Evolutionary conservation across 1,284 basidiomycete genomes (phyloP).

Genomic region (Athelia psychrophila): DNA sequence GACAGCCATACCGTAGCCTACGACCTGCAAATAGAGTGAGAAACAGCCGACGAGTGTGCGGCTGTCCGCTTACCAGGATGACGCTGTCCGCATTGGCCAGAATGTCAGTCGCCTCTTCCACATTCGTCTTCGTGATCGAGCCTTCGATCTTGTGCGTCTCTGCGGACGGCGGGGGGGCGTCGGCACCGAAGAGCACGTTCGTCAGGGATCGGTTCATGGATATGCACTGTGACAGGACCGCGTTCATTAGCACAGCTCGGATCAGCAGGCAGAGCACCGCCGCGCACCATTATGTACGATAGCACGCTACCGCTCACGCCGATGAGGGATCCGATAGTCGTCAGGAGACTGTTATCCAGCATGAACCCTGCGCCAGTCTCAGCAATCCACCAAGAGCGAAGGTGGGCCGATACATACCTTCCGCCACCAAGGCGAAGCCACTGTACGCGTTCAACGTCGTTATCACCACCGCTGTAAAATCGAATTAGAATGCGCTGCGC

Average conservation of each 20-base stretch:
- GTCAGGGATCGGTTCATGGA: slow-evolving; percentile 83
- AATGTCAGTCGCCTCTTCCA: slow-evolving; percentile 78
- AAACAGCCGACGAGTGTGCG: not conserved
- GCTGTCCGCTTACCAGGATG: slow-evolving; percentile 54
- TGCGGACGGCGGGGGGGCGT: slow-evolving; percentile 50
- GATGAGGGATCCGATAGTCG: slow-evolving; percentile 79
- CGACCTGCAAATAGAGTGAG: slow-evolving; percentile 46
- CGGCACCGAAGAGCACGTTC: slow-evolving; percentile 81
- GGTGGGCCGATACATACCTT: slow-evolving; percentile 44
- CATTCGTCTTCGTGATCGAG: slow-evolving; percentile 68
- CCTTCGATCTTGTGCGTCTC: slow-evolving; percentile 78
- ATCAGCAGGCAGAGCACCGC: slow-evolving; percentile 15
- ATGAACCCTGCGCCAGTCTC: slow-evolving; percentile 35
- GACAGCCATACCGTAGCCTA: slow-evolving; percentile 88
- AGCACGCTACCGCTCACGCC: slow-evolving; percentile 88
- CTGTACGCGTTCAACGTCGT: slow-evolving; percentile 80
- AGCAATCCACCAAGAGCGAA: not conserved
- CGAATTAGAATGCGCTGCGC: slow-evolving; percentile 6
- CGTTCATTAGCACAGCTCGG: slow-evolving; percentile 4
- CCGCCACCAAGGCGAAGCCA: slow-evolving; percentile 90
- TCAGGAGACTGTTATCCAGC: slow-evolving; percentile 81
- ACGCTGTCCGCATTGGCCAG: slow-evolving; percentile 77
- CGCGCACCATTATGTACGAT: slow-evolving; percentile 82
- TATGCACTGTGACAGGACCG: slow-evolving; percentile 55
- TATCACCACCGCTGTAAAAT: slow-evolving; percentile 70